A percentile compares a stretch with the other conserved stretches of the same genome.
Evolutionary conservation across 768 basidiomycete genomes (phyloP).

Genomic region (Russula emetica): DNA sequence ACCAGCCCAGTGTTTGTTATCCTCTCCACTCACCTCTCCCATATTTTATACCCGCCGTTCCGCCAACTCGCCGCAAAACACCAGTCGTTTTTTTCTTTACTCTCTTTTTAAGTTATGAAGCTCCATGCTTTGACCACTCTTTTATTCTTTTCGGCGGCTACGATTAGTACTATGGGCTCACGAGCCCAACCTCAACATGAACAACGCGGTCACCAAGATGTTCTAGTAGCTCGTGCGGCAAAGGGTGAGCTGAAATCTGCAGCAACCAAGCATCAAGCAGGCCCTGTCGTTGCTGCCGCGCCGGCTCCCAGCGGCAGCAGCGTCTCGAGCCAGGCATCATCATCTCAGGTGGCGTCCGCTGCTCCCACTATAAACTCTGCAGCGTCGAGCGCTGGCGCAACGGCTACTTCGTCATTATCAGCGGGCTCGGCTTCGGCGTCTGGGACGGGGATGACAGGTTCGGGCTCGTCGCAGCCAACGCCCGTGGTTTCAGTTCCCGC

Average conservation of each 20-base stretch:
- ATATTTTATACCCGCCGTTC: background rate
- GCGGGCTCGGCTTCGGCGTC: background rate
- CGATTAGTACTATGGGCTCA: conserved; percentile 20
- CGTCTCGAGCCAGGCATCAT: background rate
- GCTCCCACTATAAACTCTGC: background rate
- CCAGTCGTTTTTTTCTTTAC: background rate
- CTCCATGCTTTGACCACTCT: conserved; percentile 30
- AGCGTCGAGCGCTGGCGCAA: background rate
- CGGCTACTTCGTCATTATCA: background rate
- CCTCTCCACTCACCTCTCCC: background rate
- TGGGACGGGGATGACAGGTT: background rate
- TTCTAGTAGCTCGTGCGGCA: background rate
- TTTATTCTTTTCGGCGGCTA: conserved; percentile 19
- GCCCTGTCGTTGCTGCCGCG: background rate
- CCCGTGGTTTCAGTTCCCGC: conserved; percentile 3
- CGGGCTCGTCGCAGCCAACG: background rate
- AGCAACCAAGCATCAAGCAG: conserved; percentile 16
- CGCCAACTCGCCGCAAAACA: background rate
- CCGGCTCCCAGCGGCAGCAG: background rate
- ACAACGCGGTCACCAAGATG: conserved; percentile 19
- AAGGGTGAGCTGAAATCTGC: too few relatives aligned
- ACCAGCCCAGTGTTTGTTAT: too few relatives aligned
- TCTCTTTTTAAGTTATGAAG: conserved; percentile 29
- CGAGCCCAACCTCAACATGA: conserved; percentile 9
- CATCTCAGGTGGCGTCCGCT: background rate